Base-by-base conservation (phyloP, 2,329 filamentous ascomycete species). In the Diaporthe sp. region DNA sequence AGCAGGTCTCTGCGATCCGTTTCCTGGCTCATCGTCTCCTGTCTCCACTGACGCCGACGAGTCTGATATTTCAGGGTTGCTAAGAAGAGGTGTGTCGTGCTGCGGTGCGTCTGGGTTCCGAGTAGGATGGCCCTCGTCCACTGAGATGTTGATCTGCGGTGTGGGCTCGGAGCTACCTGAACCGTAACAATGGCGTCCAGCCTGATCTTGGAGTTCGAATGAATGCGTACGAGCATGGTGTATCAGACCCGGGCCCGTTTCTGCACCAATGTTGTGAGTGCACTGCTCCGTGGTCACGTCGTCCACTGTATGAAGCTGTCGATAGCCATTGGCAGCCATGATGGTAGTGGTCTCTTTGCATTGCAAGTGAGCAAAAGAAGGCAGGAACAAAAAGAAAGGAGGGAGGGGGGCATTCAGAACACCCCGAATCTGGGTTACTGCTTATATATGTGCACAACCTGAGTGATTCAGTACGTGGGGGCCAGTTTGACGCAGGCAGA, bases 121-220 rank as follows among this genome's bases (percentile, higher is more conserved):
- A 25, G 25, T 9, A 3, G 4, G 10, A 10, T 31, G 53, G 25
- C 8, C 28, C 15, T 19, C 15, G 28, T 31, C 53, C 4, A 3
- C 28, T 31, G 53, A 19, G 28, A 6, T 31, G 53, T 17, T 31
- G 25, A 28, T 55, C 4, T 25, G 25, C 12, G 51, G 1, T 55
- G 12, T 55, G 2, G 25, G 10, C 3, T 28, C 25, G 3, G 51
- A 55, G 25, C 25, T 31, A 4, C 7, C 15, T 5, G 15, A 2
- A 1, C 1, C 28, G 8, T 1, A 15, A 57, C 5, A 15, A 13
- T 3, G 25, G 6, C 10, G 12, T 0, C 4, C 53, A 3, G 28
- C 28, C 25, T 31, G 53, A 19, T 55, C 13, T 13, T 31, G 19
- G 12, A 28, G 2, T 6, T 28, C n/a, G n/a, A 4, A 9, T 5